phyloP scores from a whole-genome alignment of 2,329 filamentous ascomycete genomes.

The Emydomyces testavorans region DNA sequence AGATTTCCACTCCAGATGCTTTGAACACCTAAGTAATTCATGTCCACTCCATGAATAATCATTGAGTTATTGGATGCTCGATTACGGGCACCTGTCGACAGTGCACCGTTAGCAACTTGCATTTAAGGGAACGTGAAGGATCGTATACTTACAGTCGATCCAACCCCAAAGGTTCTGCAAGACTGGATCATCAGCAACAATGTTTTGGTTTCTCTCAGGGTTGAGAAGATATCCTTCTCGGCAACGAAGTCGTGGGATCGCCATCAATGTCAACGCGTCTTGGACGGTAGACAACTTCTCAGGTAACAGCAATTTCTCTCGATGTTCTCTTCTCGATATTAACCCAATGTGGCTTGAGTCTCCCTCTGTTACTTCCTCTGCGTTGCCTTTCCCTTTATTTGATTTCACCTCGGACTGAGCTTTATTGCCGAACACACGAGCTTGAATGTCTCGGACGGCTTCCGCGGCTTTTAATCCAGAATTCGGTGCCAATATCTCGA shows the following conservation, averaged over 20 bases:
- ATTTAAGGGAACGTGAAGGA: background rate
- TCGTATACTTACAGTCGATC: constrained; percentile 37
- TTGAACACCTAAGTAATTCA: constrained; percentile 50
- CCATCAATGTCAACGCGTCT: constrained; percentile 33
- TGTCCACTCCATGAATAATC: constrained; percentile 45
- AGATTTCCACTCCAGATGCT: constrained; percentile 49
- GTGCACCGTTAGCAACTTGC: constrained; percentile 4
- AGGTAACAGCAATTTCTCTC: constrained; percentile 27
- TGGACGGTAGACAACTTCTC: constrained; percentile 26
- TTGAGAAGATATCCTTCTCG: constrained; percentile 45
- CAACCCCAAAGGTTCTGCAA: constrained; percentile 50
- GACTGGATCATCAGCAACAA: constrained; percentile 45
- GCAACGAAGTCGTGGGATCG: constrained; percentile 39
- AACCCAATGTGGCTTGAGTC: constrained; percentile 15
- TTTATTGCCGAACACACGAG: constrained; percentile 12
- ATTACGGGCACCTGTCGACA: constrained; percentile 28
- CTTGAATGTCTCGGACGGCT: constrained; percentile 23
- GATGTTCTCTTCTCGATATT: constrained; percentile 30
- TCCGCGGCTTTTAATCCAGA: constrained; percentile 23
- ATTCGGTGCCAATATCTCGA: constrained; percentile 26
- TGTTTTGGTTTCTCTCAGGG: constrained; percentile 43
- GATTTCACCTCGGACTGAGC: background rate
- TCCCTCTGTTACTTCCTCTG: background rate
- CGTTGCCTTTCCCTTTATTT: background rate
- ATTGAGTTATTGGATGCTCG: constrained; percentile 41